A percentile compares a stretch with the other conserved stretches of the same genome.
phyloP scores from a whole-genome alignment of 768 basidiomycete species.

The Naematelia encephala region DNA sequence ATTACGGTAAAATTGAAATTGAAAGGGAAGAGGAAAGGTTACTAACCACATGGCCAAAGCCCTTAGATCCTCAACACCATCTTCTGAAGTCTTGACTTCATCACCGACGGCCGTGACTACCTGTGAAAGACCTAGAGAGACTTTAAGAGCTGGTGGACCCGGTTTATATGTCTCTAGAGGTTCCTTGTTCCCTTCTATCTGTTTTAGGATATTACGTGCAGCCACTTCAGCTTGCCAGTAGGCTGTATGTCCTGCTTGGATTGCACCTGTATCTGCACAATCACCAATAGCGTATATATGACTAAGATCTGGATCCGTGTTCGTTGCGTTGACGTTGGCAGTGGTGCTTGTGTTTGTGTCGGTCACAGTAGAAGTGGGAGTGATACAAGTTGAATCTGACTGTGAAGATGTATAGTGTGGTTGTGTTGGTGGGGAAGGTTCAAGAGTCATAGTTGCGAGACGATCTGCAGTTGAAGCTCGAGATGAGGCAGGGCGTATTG shows the following conservation, averaged over 20 bases:
- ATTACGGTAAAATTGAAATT: too few species aligned
- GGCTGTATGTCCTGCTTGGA: conserved; percentile 51
- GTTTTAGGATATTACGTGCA: conserved; percentile 44
- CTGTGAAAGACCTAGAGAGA: conserved; percentile 36
- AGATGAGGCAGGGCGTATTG: conserved; percentile 9
- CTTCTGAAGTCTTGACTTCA: conserved; percentile 22
- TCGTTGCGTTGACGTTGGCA: not conserved
- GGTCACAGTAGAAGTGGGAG: conserved; percentile 1
- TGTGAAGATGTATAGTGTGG: conserved; percentile 4
- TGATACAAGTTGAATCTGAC: conserved; percentile 16
- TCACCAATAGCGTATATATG: conserved; percentile 50
- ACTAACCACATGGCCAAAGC: conserved; percentile 41
- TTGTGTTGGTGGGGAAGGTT: conserved; percentile 4
- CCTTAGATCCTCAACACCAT: conserved; percentile 43
- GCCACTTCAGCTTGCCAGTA: conserved; percentile 49
- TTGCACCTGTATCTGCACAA: conserved; percentile 47
- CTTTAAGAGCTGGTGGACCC: conserved; percentile 43
- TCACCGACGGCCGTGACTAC: conserved; percentile 31
- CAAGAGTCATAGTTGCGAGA: conserved; percentile 15
- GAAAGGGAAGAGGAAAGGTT: not conserved
- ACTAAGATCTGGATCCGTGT: conserved; percentile 15
- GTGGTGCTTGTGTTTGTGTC: not conserved
- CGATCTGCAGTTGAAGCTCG: conserved; percentile 18
- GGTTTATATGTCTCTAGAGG: conserved; percentile 39
- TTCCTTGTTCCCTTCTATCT: conserved; percentile 21